Evolutionary conservation across 495 filamentous ascomycete genomes (phyloP).

Genomic region (Articulospora tetracladia): DNA sequence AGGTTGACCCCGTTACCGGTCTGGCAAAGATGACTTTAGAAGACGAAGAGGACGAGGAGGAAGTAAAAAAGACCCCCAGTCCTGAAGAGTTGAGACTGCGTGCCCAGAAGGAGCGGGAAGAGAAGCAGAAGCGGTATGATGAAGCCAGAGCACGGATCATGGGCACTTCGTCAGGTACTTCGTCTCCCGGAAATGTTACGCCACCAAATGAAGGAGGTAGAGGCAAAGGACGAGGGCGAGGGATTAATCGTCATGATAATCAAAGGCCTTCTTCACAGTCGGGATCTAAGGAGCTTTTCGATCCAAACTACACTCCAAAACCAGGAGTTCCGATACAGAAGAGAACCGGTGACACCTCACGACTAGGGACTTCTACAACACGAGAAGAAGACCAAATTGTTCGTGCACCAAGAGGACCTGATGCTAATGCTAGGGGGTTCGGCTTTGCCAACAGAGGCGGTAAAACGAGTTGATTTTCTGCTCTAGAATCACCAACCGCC

Average conservation of each 20-base stretch:
- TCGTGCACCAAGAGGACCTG: constrained; percentile 70
- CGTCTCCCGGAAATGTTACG: constrained; percentile 58
- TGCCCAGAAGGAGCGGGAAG: constrained; percentile 72
- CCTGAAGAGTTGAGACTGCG: constrained; percentile 69
- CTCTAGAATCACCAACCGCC: constrained; percentile 75
- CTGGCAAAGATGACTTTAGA: constrained; percentile 35
- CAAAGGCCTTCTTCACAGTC: constrained; percentile 18
- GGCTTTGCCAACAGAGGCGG: constrained; percentile 32
- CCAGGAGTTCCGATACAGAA: constrained; percentile 51
- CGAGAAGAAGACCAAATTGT: constrained; percentile 48
- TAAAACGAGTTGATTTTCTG: constrained; percentile 24
- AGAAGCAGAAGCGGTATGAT: constrained; percentile 85
- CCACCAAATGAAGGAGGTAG: constrained; percentile 49
- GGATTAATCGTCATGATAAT: neutral
- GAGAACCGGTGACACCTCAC: constrained; percentile 40
- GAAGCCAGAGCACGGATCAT: constrained; percentile 83
- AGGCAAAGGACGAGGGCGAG: constrained; percentile 16
- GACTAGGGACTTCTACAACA: constrained; percentile 38
- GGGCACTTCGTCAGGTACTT: constrained; percentile 51
- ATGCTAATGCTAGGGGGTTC: constrained; percentile 70
- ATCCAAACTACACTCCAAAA: constrained; percentile 65
- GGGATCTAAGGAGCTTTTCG: constrained; percentile 44
- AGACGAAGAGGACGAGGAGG: constrained; percentile 62
- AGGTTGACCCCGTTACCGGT: constrained; percentile 49
- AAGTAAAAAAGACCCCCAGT: constrained; percentile 53